Evolutionary conservation across 768 basidiomycete species (phyloP).

Genomic region (Terana coerulea): DNA sequence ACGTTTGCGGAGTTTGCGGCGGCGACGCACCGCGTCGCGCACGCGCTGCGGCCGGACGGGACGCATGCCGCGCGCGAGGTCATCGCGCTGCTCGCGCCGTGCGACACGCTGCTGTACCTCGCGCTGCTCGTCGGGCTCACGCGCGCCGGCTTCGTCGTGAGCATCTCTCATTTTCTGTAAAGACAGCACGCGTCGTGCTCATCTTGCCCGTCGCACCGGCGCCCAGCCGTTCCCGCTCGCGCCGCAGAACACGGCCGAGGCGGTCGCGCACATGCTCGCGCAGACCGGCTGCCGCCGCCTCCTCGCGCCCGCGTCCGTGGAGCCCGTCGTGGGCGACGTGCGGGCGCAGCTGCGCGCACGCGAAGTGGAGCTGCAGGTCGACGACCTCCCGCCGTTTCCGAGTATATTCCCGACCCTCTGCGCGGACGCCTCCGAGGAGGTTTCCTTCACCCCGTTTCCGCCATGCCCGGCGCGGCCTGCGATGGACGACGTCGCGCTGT

Average conservation of each 20-base stretch:
- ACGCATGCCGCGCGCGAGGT: background rate
- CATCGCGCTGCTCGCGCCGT: background rate
- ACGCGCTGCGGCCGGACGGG: background rate
- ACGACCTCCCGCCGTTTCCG: background rate
- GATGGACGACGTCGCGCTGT: background rate
- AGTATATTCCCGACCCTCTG: background rate
- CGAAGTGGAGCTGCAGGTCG: background rate
- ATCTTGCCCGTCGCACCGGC: background rate
- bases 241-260: constrained; percentile 30
- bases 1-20: background rate
- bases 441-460: constrained; percentile 13
- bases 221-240: constrained; percentile 30
- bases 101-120: constrained; percentile 25
- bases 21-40: background rate
- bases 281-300: constrained; percentile 21
- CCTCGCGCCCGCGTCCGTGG: constrained; percentile 18
- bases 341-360: background rate
- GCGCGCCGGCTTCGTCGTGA: constrained; percentile 15
- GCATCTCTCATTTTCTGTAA: background rate
- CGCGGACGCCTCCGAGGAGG: constrained; percentile 8
- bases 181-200: background rate
- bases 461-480: background rate
- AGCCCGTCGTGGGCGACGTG: constrained; percentile 12
- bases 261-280: constrained; percentile 32
- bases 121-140: constrained; percentile 17